Percentiles rank a stretch among this genome's conserved stretches.
Conservation (phyloP, 2,329 filamentous ascomycete species). For the Verticillium alfalfae region DNA sequence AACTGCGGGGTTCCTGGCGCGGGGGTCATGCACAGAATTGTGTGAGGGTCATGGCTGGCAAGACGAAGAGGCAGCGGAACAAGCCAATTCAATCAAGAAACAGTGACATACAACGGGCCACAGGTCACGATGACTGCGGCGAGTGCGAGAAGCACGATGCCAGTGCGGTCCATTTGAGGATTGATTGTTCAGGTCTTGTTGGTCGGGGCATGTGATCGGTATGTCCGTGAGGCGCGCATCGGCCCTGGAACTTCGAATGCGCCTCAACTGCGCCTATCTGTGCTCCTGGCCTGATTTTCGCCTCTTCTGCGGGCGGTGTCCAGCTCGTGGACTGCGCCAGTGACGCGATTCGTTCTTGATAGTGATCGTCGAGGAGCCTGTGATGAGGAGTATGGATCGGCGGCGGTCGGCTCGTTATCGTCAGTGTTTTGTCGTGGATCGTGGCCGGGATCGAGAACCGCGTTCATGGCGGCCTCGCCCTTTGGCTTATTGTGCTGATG, state of each 20-base stretch:
- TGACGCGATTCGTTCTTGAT: neutral
- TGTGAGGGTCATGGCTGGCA: neutral
- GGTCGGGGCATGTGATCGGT: neutral
- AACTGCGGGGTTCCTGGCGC: neutral
- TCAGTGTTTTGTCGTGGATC: neutral
- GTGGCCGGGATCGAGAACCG: neutral
- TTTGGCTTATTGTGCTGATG: neutral
- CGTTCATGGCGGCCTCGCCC: neutral
- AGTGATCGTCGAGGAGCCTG: neutral
- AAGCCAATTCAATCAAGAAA: neutral
- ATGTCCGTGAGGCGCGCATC: neutral
- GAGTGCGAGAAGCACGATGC: neutral
- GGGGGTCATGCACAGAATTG: neutral
- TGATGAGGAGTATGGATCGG: neutral
- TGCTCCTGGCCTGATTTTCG: neutral
- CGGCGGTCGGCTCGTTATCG: neutral
- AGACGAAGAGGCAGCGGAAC: neutral
- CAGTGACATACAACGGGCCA: neutral
- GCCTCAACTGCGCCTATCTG: neutral
- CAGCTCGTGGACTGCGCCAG: neutral
- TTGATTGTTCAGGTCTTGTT: neutral
- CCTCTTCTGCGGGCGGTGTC: neutral
- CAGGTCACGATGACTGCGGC: neutral
- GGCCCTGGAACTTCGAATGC: neutral
- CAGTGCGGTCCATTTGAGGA: neutral